Evolutionary conservation across 2,329 filamentous ascomycete genomes (phyloP), one percentile per base, ranked within the genome.

Genomic region (Exophiala oligosperma): DNA sequence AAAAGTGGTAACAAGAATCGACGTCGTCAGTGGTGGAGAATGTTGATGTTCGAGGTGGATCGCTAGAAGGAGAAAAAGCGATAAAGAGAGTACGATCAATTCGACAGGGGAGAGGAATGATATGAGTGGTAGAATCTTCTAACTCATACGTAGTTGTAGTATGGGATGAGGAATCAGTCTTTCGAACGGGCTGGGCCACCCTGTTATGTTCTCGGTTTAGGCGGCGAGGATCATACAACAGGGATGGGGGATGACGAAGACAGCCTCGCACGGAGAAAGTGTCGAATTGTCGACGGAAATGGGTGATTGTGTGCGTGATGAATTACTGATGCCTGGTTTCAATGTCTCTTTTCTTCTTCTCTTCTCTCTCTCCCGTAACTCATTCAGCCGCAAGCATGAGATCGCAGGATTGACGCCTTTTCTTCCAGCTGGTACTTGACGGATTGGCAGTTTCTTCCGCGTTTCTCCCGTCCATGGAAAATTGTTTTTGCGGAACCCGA

Each of bases 1-100:
- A 41, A 26, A 51, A 49, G 56, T 58, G 46, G 46, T 48, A 26
- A 48, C 24, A 32, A 26, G 46, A 48, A 26, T 48, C 46, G 46
- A 17, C 46, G 46, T 48, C 46, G 46, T 32, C 24, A 48, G 46
- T 48, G 14, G 46, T 48, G 46, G 46, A 32, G 46, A 28, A 48
- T 32, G 40, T 17, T 21, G 40, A 43, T 48, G 32, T 9, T 48
- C n/a, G 28, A 48, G n/a, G 24, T 26, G 46, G 46, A 48, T 48
- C 46, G 46, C 11, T 14, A 11, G 26, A 14, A 28, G 9, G 26
- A 28, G 26, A 17, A 17, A n/a, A 8, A 26, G 3, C 28, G 21
- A 24, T 5, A 17, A 17, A 24, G 26, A 46, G 43, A 24, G 4
- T 12, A n/a, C 1, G 2, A 26, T 9, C 21, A n/a, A 12, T 17